Evolutionary conservation across 192 early-diverging fungal genomes (phyloP).

Genomic region (Jimgerdemannia lactiflua): DNA sequence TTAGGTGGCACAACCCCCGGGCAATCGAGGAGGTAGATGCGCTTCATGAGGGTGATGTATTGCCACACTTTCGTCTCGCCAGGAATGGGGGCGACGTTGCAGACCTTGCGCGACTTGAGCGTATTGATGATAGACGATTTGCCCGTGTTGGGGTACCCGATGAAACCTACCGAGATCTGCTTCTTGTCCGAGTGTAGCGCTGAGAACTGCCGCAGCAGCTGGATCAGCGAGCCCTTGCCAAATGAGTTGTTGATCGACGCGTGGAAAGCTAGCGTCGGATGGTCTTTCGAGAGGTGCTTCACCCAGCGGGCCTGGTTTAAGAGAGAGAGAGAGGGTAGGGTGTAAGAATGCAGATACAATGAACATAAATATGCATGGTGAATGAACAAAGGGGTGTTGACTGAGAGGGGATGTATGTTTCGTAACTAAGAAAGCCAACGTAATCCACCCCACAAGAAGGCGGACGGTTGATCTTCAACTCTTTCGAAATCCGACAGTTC

Average conservation of each 20-base stretch:
- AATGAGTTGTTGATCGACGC: slow-evolving; percentile 99
- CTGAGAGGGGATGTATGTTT: slow-evolving; percentile 4
- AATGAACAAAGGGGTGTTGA: not conserved
- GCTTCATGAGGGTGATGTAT: slow-evolving; percentile 98
- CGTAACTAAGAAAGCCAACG: slow-evolving; percentile 18
- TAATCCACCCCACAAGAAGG: not conserved
- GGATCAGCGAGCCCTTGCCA: slow-evolving; percentile 96
- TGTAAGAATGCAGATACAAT: not conserved
- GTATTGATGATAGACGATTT: slow-evolving; percentile 99
- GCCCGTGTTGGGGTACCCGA: slow-evolving; percentile 98
- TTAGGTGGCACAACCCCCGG: slow-evolving; percentile 95
- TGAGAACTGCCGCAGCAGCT: slow-evolving; percentile 96
- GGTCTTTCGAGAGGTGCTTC: slow-evolving; percentile 81
- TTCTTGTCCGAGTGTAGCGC: slow-evolving; percentile 95
- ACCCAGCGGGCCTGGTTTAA: slow-evolving; percentile 84
- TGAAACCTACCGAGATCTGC: slow-evolving; percentile 97
- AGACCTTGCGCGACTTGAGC: slow-evolving; percentile 92
- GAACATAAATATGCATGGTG: not conserved
- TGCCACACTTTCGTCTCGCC: slow-evolving; percentile 99
- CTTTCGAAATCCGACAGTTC: not conserved
- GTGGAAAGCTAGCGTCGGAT: slow-evolving; percentile 98
- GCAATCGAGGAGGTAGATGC: slow-evolving; percentile 99
- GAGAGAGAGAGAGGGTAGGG: not conserved
- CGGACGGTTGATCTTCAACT: slow-evolving; percentile 12
- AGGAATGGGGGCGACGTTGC: slow-evolving; percentile 96